phyloP scores from a whole-genome alignment of 169 alveolate species.

The Blepharisma undulans region DNA sequence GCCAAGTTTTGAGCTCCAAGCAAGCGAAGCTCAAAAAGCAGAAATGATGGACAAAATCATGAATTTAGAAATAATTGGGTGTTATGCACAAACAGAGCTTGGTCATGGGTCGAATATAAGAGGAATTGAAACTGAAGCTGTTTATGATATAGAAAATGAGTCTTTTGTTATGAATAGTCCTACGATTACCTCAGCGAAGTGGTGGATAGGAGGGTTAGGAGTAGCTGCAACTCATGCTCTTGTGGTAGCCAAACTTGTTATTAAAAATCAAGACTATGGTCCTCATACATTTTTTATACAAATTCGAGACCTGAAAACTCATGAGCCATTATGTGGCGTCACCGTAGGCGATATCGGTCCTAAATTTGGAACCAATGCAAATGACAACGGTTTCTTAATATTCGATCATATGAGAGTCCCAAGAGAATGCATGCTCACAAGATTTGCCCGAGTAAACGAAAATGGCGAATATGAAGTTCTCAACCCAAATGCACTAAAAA shows the following conservation, averaged over 20 bases:
- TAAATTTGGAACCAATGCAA: constrained; percentile 56
- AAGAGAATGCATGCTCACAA: constrained; percentile 42
- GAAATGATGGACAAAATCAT: not conserved
- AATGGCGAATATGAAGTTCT: constrained; percentile 35
- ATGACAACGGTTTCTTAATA: constrained; percentile 54
- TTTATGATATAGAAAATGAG: constrained; percentile 62
- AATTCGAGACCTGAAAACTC: constrained; percentile 21
- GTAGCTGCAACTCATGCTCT: constrained; percentile 70
- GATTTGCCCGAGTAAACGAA: constrained; percentile 44
- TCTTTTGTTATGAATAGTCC: constrained; percentile 79
- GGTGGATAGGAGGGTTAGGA: constrained; percentile 85
- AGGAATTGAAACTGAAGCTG: constrained; percentile 78
- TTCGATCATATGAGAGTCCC: constrained; percentile 58
- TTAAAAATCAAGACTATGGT: constrained; percentile 18
- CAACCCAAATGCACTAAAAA: constrained; percentile 60
- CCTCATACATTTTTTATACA: constrained; percentile 21
- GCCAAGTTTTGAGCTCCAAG: not conserved
- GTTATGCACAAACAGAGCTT: constrained; percentile 83
- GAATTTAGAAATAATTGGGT: constrained; percentile 48
- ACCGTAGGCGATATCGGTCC: constrained; percentile 60
- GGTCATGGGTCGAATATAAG: constrained; percentile 86
- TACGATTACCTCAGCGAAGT: constrained; percentile 65
- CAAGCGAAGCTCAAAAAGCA: constrained; percentile 22
- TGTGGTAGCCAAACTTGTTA: constrained; percentile 76
- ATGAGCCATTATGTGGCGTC: constrained; percentile 56